phyloP scores from a whole-genome alignment of 768 basidiomycete genomes.

The Pleurotus sapidus region DNA sequence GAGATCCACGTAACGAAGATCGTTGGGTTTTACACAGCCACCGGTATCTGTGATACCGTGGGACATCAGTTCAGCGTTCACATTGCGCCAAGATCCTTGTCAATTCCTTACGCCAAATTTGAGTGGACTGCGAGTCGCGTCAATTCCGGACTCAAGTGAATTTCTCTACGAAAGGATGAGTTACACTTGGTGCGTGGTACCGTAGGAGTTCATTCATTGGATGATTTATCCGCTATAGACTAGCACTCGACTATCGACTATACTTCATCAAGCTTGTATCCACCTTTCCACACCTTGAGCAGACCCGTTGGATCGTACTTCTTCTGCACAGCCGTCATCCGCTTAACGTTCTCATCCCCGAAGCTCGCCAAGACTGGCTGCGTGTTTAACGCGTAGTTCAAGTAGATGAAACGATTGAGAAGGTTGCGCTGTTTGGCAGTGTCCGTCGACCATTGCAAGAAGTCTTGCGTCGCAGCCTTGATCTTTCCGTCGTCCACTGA shows the following conservation, averaged over 20 bases:
- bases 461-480: conserved; percentile 1
- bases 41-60: no score
- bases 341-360: background rate
- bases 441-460: conserved; percentile 1
- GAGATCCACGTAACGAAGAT: no score
- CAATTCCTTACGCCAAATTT: no score
- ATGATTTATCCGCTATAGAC: background rate
- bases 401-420: conserved; percentile 9
- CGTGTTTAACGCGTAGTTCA: conserved; percentile 8
- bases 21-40: no score
- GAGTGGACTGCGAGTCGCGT: no score
- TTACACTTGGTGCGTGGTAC: no score
- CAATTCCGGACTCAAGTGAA: no score
- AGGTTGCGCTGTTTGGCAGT: conserved; percentile 4
- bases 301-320: conserved; percentile 6
- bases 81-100: no score
- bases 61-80: no score
- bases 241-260: no score
- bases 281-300: conserved; percentile 5
- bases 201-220: background rate
- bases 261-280: background rate
- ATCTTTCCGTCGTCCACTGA: conserved; percentile 9
- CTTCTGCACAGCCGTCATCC: background rate
- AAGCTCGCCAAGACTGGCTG: conserved; percentile 3
- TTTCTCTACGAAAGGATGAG: no score